Evolutionary conservation across 2,329 filamentous ascomycete genomes (phyloP).

Genomic region (Aureobasidium sp.): DNA sequence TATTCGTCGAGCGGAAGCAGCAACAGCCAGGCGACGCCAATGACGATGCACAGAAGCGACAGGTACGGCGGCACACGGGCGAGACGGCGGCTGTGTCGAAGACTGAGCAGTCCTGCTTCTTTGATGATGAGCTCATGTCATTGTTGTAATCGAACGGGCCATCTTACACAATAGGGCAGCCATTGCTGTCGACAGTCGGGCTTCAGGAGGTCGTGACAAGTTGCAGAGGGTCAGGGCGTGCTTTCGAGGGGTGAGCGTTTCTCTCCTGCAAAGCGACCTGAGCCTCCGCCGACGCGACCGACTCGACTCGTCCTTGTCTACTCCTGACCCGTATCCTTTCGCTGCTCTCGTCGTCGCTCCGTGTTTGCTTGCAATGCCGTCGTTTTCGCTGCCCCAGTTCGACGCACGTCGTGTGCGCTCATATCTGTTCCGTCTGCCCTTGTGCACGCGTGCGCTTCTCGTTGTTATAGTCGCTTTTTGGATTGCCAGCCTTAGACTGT

Average conservation of each 20-base stretch:
- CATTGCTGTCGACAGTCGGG: slow-evolving; percentile 14
- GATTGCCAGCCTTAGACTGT: slow-evolving; percentile 57
- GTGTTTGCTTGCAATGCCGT: slow-evolving; percentile 22
- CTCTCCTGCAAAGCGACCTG: too few species aligned
- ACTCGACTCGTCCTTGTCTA: neutral
- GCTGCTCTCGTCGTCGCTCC: neutral
- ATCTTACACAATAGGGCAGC: slow-evolving; percentile 17
- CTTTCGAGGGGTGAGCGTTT: neutral
- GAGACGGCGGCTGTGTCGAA: slow-evolving; percentile 73
- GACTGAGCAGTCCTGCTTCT: slow-evolving; percentile 49
- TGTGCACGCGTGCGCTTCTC: slow-evolving; percentile 70
- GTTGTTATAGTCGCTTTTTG: slow-evolving; percentile 60
- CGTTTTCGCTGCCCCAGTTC: slow-evolving; percentile 47
- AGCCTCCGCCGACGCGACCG: neutral
- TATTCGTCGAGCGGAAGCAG: slow-evolving; percentile 85
- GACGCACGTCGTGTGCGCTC: slow-evolving; percentile 67
- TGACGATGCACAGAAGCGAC: slow-evolving; percentile 71
- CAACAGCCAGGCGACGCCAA: slow-evolving; percentile 84
- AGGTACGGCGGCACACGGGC: slow-evolving; percentile 80
- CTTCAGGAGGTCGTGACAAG: neutral
- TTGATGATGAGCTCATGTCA: too few species aligned
- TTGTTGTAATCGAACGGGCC: neutral
- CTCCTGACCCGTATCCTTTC: neutral
- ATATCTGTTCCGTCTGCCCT: slow-evolving; percentile 74
- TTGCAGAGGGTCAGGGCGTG: neutral